Evolutionary conservation across 495 filamentous ascomycete species (phyloP).

Genomic region (Penicillium turbatum): DNA sequence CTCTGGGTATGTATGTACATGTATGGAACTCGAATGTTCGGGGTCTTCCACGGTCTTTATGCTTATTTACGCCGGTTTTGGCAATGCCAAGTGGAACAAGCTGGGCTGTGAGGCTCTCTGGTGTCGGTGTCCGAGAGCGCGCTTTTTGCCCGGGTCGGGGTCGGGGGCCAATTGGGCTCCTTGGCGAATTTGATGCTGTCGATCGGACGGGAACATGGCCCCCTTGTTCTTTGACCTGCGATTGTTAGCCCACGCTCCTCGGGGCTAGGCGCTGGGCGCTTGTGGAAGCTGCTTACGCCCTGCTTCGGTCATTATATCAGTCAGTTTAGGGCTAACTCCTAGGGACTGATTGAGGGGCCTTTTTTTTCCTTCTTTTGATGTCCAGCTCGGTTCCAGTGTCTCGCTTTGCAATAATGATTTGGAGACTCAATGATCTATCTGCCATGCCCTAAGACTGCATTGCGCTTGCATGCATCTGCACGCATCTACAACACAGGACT

Average conservation of each 20-base stretch:
- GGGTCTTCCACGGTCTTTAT: not conserved
- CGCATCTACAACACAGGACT: not conserved
- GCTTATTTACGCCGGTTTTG: conserved; percentile 3
- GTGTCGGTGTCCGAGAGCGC: not conserved
- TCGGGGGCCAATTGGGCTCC: not conserved
- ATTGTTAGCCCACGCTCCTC: not conserved
- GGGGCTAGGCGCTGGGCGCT: not conserved
- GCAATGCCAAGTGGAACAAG: not conserved
- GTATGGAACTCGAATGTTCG: too few relatives aligned
- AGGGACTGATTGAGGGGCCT: not conserved
- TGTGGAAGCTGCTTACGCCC: too few relatives aligned
- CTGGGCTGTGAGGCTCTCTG: conserved; percentile 1
- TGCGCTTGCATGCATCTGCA: not conserved
- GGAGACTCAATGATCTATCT: not conserved
- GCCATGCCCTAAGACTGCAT: not conserved
- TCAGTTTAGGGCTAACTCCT: not conserved
- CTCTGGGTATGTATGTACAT: not conserved
- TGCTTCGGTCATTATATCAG: not conserved
- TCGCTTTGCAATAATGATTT: not conserved
- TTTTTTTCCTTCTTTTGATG: not conserved
- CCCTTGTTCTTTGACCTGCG: not conserved
- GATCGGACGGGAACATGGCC: not conserved
- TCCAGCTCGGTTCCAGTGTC: not conserved
- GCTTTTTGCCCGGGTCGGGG: not conserved
- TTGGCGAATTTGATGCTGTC: conserved; percentile 1